Base-by-base conservation (phyloP, 805 yeast species). In the Yamadazyma phyllophila region DNA sequence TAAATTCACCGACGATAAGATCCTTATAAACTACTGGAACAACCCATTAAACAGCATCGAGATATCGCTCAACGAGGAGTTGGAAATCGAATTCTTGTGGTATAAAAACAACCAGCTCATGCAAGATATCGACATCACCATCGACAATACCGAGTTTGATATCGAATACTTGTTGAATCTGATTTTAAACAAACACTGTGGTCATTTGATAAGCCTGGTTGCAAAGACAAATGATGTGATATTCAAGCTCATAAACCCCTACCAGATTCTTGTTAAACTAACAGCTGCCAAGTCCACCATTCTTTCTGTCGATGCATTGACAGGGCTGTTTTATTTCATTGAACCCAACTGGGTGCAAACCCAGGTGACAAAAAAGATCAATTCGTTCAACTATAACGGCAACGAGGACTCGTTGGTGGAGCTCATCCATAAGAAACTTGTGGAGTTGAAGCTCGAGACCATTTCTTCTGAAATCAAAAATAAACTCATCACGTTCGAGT, bases 11-110 rank as follows among this genome's bases (percentile, higher is more conserved):
- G 71, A 74, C 44, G 76, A 81, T 20, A 62, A 74, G 15, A 76
- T 88, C 10, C 61, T 73, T 2, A 68, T 87, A 1, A 75, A 77
- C 39, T 88, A 86, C 62, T 88, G 95, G 92, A 48, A 59, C 16
- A 66, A 72, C 40, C 71, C 75, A 55, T 71, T 71, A 39, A 80
- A 84, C 2, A 74, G 75, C 36, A 70, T 84, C 27, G 87, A 83
- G 51, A 75, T 85, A 41, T 87, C 88, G 0, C 65, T 82, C n/a
- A 76, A 73, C 52, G 62, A 59, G 26, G 59, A 63, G 17, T 69
- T 76, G 51, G 69, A 75, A 27, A 62, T 84, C 26, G 74, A 74
- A 26, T 76, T 77, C 54, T 69, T 81, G 47, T 85, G 91, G 91
- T 76, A 73, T 50, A 77, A 78, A 49, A 82, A 83, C 52, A 85